phyloP scores from a whole-genome alignment of 2,329 filamentous ascomycete species.

The Geosmithia morbida region DNA sequence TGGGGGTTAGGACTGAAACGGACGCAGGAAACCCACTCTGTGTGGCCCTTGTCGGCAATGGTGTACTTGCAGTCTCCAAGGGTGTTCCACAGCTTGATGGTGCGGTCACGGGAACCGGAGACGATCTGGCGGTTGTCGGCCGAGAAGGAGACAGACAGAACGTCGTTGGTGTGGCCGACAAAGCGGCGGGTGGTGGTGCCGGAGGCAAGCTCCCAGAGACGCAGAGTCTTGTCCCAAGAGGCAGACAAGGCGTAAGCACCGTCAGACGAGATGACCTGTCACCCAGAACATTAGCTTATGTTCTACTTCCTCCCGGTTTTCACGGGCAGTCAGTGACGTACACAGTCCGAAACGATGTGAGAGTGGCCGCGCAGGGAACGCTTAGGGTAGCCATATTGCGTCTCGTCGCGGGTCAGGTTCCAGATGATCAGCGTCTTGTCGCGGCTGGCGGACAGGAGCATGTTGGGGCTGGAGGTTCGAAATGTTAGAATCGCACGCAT shows the following conservation, averaged over 20 bases:
- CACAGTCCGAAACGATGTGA: constrained; percentile 99
- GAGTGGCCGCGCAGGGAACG: constrained; percentile 97
- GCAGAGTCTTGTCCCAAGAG: constrained; percentile 99
- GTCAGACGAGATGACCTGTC: constrained; percentile 94
- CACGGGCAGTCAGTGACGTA: constrained; percentile 38
- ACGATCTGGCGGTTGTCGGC: constrained; percentile 99
- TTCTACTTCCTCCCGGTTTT: constrained; percentile 5
- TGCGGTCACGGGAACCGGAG: constrained; percentile 93
- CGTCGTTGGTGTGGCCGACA: constrained; percentile 98
- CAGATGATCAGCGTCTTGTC: constrained; percentile 99
- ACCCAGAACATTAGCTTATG: constrained; percentile 3
- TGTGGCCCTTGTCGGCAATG: constrained; percentile 99
- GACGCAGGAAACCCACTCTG: constrained; percentile 99
- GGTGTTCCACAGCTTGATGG: constrained; percentile 99
- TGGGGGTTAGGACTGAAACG: constrained; percentile 99
- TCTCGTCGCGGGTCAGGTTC: constrained; percentile 98
- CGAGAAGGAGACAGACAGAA: constrained; percentile 99
- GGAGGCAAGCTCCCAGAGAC: constrained; percentile 96
- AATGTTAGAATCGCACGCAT: constrained; percentile 7
- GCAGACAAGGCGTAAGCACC: constrained; percentile 97
- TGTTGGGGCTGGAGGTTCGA: constrained; percentile 62
- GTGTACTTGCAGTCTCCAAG: constrained; percentile 99
- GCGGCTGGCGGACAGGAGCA: constrained; percentile 94
- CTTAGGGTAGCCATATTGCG: constrained; percentile 97
- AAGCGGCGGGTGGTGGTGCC: constrained; percentile 96